Percentiles rank a stretch among this genome's conserved stretches.
Conservation (phyloP, 2,329 filamentous ascomycete genomes). For the Dactylonectria estremocensis region DNA sequence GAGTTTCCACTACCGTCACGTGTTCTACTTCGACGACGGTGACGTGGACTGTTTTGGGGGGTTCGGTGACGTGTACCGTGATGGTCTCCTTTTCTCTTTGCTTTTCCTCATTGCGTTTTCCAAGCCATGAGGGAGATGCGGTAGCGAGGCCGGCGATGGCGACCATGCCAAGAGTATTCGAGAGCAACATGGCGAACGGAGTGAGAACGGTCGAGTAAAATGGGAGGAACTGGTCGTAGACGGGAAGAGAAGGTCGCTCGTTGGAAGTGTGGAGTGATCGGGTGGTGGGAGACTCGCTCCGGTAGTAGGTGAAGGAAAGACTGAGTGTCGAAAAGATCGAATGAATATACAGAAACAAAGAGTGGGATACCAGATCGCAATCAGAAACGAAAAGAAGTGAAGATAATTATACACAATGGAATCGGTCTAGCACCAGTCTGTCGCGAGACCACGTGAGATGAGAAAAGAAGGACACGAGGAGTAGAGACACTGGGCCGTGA, state of each 20-base stretch:
- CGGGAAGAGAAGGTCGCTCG: not conserved
- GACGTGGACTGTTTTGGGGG: not conserved
- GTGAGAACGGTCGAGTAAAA: not conserved
- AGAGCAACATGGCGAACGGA: not conserved
- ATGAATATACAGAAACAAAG: not conserved
- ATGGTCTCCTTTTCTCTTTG: not conserved
- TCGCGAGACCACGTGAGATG: not conserved
- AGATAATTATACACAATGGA: not conserved
- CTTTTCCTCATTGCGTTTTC: not conserved
- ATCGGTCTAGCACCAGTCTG: not conserved
- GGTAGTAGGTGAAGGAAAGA: not conserved
- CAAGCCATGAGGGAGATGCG: not conserved
- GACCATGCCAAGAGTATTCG: not conserved
- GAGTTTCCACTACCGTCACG: not conserved
- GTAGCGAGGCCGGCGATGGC: not conserved
- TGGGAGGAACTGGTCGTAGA: not conserved
- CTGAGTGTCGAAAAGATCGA: not conserved
- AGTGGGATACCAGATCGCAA: not conserved
- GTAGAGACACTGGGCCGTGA: not conserved
- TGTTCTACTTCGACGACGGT: not conserved
- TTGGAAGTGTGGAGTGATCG: not conserved
- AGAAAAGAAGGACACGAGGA: conserved; percentile 1
- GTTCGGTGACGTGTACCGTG: not conserved
- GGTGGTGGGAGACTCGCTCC: not conserved
- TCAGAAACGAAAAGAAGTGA: not conserved